Evolutionary conservation across 73 alveolate species (phyloP), one percentile per base, ranked within the genome.

Genomic region (Symbiodinium natans): DNA sequence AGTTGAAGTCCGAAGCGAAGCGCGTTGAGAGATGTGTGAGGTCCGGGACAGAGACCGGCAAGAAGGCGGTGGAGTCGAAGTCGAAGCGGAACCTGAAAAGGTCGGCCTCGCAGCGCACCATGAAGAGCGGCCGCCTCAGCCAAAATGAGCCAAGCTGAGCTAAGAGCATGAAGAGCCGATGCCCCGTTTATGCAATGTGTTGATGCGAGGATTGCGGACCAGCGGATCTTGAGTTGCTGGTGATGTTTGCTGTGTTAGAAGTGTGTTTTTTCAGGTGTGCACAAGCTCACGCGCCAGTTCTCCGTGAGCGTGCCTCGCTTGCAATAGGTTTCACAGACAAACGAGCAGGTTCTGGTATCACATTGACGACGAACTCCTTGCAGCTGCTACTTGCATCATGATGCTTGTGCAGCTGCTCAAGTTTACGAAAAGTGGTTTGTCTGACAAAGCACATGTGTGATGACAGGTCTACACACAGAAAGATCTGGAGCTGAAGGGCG

Each of bases 401-500:
- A 15, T 15, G 34, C 75, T 56, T 27, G 27, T 56, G 3, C 3
- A 56, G 75, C 10, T 9, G 34, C 33, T 15, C 34, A 25, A 56
- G 29, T 2, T 17, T 15, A 17, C 33, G 3, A 21, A 21, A 56
- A 7, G 75, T 56, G 75, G 75, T 15, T 31, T 21, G 75, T 56
- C 34, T 15, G 75, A 7, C 27, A 10, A 15, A 9, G 7, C 31
- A 17, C 75, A 6, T 15, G 10, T 21, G 1, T 25, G 75, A 9
- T 15, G 75, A 15, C 10, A 87, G 94, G 94, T 87, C 33, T 87
- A 87, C 94, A 87, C 94, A 21, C 71, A 87, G 83, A 34, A 59
- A 38, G 94, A 87, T 59, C 71, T 87, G 94, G 85, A 87, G 75
- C 68, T 87, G 94, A 87, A 56, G 42, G 94, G 94, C 31, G 34